These are phyloP conservation scores for Saturnispora quitensis DNA, from an alignment of 805 yeast genomes.

Conservation along the genomic window DNA sequence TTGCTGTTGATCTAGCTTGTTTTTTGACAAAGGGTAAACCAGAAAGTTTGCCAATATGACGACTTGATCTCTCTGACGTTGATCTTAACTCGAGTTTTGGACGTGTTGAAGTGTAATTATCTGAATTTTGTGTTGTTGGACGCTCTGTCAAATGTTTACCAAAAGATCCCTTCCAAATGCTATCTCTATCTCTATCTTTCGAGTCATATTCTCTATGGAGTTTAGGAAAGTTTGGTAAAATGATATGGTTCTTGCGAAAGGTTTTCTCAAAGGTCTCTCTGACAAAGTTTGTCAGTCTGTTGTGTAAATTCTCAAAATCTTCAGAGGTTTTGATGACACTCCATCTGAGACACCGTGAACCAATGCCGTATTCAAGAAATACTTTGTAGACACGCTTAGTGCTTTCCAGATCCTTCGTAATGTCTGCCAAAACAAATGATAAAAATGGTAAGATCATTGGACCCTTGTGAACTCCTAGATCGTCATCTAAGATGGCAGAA, in stretches of 20 bases:
- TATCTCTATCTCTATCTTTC: slow-evolving; percentile 7
- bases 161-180: slow-evolving; percentile 16
- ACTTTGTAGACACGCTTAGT: slow-evolving; percentile 42
- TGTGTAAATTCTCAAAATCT: slow-evolving; percentile 66
- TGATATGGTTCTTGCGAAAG: slow-evolving; percentile 18
- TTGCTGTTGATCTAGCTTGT: not conserved
- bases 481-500: slow-evolving; percentile 67
- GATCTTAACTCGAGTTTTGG: not conserved
- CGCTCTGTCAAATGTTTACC: not conserved
- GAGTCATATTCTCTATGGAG: slow-evolving; percentile 1
- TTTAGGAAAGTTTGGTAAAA: slow-evolving; percentile 1
- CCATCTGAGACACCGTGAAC: slow-evolving; percentile 74
- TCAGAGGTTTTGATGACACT: slow-evolving; percentile 59
- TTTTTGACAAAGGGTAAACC: not conserved
- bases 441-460: slow-evolving; percentile 72
- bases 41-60: not conserved
- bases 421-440: slow-evolving; percentile 52
- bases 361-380: slow-evolving; percentile 87
- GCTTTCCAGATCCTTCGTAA: slow-evolving; percentile 30
- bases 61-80: not conserved
- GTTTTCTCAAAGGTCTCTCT: slow-evolving; percentile 3
- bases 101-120: not conserved
- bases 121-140: not conserved
- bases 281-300: slow-evolving; percentile 36
- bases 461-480: slow-evolving; percentile 65